phyloP scores from a whole-genome alignment of 2,329 filamentous ascomycete species.

The Aschersonia sp. region DNA sequence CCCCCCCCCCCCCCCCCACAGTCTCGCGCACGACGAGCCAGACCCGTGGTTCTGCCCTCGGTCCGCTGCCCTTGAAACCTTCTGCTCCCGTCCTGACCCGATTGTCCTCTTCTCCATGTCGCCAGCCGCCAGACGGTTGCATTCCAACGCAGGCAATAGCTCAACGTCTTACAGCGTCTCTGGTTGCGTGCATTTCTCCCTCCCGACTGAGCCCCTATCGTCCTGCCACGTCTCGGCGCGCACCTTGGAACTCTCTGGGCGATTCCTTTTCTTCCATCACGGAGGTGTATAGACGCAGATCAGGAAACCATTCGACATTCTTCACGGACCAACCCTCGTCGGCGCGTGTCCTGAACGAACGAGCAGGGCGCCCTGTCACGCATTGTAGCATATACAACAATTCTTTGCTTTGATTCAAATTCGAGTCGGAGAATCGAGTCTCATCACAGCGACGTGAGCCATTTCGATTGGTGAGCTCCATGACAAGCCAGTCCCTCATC shows the following conservation, averaged over 20 bases:
- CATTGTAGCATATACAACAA: no score
- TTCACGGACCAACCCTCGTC: not conserved
- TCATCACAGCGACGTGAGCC: no score
- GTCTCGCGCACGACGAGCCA: not conserved
- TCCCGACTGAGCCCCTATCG: not conserved
- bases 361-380: not conserved
- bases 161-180: not conserved
- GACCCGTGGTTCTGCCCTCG: not conserved
- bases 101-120: not conserved
- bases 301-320: not conserved
- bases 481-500: no score
- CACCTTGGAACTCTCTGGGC: not conserved
- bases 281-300: not conserved
- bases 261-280: not conserved
- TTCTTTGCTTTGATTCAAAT: not conserved
- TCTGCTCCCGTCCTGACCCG: not conserved
- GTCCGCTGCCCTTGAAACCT: not conserved
- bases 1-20: no score
- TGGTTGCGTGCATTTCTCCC: not conserved
- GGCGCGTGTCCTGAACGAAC: not conserved
- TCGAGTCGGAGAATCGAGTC: not conserved
- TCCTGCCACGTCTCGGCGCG: conserved; percentile 2
- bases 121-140: not conserved
- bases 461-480: no score
- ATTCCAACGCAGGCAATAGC: conserved; percentile 3